phyloP scores from a whole-genome alignment of 2,329 filamentous ascomycete genomes.

The Claviceps africana region DNA sequence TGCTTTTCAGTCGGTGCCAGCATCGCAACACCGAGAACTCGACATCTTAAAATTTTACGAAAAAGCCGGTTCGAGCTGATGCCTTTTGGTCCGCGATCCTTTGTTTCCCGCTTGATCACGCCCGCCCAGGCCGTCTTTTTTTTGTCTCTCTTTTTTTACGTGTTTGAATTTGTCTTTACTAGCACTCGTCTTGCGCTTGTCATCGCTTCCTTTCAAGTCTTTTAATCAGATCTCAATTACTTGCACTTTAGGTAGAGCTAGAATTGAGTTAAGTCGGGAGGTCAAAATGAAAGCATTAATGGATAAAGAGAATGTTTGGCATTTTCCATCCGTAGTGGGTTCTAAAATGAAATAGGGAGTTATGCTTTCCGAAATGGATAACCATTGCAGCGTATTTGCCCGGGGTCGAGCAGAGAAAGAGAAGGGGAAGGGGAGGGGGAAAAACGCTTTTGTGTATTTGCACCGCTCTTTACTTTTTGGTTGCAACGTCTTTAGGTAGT shows the following conservation, averaged over 20 bases:
- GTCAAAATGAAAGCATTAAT: slow-evolving; percentile 5
- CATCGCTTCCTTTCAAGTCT: slow-evolving; percentile 21
- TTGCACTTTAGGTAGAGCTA: slow-evolving; percentile 16
- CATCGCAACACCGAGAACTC: background rate
- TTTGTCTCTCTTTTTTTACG: slow-evolving; percentile 11
- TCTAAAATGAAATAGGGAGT: background rate
- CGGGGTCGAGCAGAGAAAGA: background rate
- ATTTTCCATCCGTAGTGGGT: background rate
- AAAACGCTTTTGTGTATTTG: background rate
- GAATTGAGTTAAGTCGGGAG: slow-evolving; percentile 16
- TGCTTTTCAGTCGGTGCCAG: background rate
- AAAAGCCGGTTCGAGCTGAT: background rate
- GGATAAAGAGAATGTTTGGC: background rate
- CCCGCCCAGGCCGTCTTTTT: slow-evolving; percentile 1
- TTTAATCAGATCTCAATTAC: slow-evolving; percentile 25
- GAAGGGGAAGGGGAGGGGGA: background rate
- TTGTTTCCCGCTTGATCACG: background rate
- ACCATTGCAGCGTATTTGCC: background rate
- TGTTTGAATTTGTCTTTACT: slow-evolving; percentile 22
- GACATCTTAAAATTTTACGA: background rate
- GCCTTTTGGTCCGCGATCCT: background rate
- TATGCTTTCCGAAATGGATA: background rate
- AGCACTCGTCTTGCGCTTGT: slow-evolving; percentile 23
- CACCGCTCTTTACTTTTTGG: background rate
- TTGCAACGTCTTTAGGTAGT: background rate